phyloP scores from a whole-genome alignment of 306 rosid genomes.

The Myrica gale region DNA sequence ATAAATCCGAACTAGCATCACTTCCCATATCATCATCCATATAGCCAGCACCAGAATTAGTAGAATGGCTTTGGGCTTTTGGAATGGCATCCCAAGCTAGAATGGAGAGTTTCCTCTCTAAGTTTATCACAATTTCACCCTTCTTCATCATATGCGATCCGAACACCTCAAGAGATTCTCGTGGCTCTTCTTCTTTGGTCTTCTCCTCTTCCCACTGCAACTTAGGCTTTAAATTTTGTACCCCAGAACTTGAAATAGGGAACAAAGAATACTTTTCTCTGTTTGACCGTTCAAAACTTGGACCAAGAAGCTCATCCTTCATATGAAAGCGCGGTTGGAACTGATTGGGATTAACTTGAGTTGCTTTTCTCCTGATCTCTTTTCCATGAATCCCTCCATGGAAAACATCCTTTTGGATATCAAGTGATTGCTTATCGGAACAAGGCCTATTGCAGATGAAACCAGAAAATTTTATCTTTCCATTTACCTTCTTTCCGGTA shows the following conservation, averaged over 20 bases:
- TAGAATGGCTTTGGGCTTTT: conserved; percentile 25
- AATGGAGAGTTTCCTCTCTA: conserved; percentile 46
- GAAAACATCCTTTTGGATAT: conserved; percentile 15
- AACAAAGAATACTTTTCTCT: conserved; percentile 26
- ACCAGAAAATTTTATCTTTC: conserved; percentile 25
- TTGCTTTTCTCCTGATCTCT: conserved; percentile 8
- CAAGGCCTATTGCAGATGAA: conserved; percentile 45
- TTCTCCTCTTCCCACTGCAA: conserved; percentile 11
- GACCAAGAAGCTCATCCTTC: conserved; percentile 3
- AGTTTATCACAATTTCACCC: conserved; percentile 27
- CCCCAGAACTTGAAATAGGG: conserved; percentile 19
- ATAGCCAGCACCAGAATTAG: conserved; percentile 2
- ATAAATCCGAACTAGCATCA: conserved; percentile 52
- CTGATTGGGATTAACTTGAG: conserved; percentile 15
- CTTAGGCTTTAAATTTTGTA: conserved; percentile 17
- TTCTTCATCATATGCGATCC: conserved; percentile 33
- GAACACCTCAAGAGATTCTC: conserved; percentile 40
- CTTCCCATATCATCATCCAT: conserved; percentile 37
- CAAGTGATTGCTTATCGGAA: conserved; percentile 38
- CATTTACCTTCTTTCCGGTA: conserved; percentile 24
- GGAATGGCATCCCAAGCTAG: conserved; percentile 54
- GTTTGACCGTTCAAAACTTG: conserved; percentile 20
- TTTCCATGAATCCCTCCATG: conserved; percentile 15
- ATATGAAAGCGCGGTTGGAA: conserved; percentile 13
- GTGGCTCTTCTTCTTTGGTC: conserved; percentile 25